Base-by-base conservation (phyloP, 129 eudicot genomes). In the Helianthus tuberosus region DNA sequence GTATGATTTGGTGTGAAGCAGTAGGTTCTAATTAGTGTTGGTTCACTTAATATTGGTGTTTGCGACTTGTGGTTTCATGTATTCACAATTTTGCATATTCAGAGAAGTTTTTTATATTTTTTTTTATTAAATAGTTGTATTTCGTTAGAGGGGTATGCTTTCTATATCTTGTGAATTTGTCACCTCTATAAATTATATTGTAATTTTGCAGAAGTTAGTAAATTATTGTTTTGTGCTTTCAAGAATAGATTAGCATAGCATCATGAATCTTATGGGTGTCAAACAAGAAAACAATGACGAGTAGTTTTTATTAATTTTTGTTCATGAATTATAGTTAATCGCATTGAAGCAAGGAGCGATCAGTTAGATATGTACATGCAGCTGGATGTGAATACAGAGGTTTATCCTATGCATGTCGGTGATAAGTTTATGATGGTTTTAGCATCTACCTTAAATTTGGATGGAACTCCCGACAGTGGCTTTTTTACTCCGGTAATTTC, bases 401-500 rank as follows among this genome's bases (percentile, higher is more conserved):
- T 93, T 25, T 93, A 90, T 81, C 96, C 92, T n/a, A 80, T 93
- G 88, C 85, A 73, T 66, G 79, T 58, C 29, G 96, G 94, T 36
- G 96, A 93, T 36, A 90, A 89, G 35, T 93, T 90, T 77, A 88
- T 84, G 85, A 86, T 93, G 92, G 98, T 79, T 55, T 69, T 93
- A 54, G 98, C 97, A 6, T 60, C 98, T 8, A 90, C 98, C 60
- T 77, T 93, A 48, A 91, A 93, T 86, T 75, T 90, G 86, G 98
- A 93, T 73, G 97, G 98, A 69, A 90, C 97, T 11, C 98, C 97
- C 5, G 98, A 93, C 76, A 84, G 80, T 66, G 98, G 98, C 36
- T 93, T 83, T 72, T 93, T 58, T 78, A 71, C 81, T 52, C 96
- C 80, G 79, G 98, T 93, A 89, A 25, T 73, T 3, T 68, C 65